Percentiles rank a stretch among this genome's conserved stretches.
Conservation (phyloP, 208 protist species). For the Trypanosoma vivax region DNA sequence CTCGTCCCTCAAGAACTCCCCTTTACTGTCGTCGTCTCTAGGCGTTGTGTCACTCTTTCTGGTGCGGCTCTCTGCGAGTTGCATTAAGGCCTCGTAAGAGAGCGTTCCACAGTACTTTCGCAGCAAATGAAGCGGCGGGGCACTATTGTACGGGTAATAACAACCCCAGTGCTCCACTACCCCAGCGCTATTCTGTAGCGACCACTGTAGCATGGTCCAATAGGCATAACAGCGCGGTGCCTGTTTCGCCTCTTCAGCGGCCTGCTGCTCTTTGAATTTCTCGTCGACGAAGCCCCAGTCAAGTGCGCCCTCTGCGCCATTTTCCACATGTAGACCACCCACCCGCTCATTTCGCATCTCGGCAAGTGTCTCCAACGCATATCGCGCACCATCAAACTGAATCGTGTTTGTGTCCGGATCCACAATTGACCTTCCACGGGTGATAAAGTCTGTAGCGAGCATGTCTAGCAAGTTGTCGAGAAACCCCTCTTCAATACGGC, state of each 20-base stretch:
- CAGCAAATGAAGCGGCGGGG: conserved; percentile 58
- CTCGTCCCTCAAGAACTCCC: conserved; percentile 17
- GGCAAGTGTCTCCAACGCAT: conserved; percentile 68
- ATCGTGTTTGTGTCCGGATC: conserved; percentile 68
- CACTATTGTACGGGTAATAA: conserved; percentile 78
- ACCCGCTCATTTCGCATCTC: conserved; percentile 40
- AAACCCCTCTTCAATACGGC: conserved; percentile 92
- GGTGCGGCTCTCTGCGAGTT: conserved; percentile 32
- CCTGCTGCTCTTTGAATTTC: conserved; percentile 28
- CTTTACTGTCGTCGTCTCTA: background rate
- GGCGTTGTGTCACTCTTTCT: conserved; percentile 6
- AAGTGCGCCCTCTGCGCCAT: conserved; percentile 15
- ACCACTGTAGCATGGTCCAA: conserved; percentile 90
- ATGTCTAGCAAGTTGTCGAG: conserved; percentile 86
- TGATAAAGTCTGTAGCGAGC: conserved; percentile 77
- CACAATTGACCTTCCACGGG: conserved; percentile 57
- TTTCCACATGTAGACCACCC: conserved; percentile 30
- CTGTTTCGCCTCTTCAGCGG: conserved; percentile 29
- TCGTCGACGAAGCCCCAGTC: conserved; percentile 44
- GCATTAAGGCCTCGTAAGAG: conserved; percentile 57
- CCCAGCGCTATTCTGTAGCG: conserved; percentile 79
- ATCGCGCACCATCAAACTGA: conserved; percentile 64
- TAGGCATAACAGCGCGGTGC: conserved; percentile 78
- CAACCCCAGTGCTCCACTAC: conserved; percentile 81
- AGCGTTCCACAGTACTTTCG: conserved; percentile 77